Evolutionary conservation across 495 filamentous ascomycete species (phyloP), one percentile per base, ranked within the genome.

Genomic region (Aeminium ludgeri): DNA sequence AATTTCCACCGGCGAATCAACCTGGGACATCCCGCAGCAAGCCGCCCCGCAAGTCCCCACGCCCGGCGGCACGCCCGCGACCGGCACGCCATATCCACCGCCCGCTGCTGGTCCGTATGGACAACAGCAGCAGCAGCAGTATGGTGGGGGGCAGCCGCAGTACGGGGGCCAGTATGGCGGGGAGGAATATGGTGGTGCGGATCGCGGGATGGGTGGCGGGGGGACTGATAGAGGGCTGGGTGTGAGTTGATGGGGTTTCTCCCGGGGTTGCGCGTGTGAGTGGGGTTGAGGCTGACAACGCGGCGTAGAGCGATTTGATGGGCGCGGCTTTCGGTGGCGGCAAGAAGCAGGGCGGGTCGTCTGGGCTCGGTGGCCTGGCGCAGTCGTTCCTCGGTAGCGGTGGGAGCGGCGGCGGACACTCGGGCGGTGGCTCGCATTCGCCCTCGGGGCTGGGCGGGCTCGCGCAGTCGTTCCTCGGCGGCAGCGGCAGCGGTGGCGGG

Each of bases 301-400:
- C 15, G 10, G 23, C 17, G n/a, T 18, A 39, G 40, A 64, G 62
- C 42, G 48, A 63, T 28, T 56, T 65, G 2, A 38, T 62, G 34
- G 62, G 63, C 37, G 20, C 28, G n/a, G 45, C 54, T 17, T 46
- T 67, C 20, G 37, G 36, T 10, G 60, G 65, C 30, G 48, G 41
- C 49, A 18, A 50, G 33, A 50, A 56, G 11, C 59, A 59, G 20
- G 50, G 47, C 7, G 56, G 56, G 20, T 41, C 53, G 43, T 43
- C 42, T 11, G 43, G 35, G 6, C 35, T 60, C n/a, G 56, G 54
- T 15, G 41, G 48, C 12, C 31, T 59, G 12, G 65, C 65, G 6
- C 43, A 43, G 20, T 57, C 53, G 2, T 48, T 69, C 13, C 52
- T 69, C 0, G 56, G 60, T 20, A 60, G 65, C 1, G 57, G 62